Evolutionary conservation across 2,329 filamentous ascomycete species (phyloP), one percentile per base, ranked within the genome.

Genomic region (Fusarium pseudograminearum): DNA sequence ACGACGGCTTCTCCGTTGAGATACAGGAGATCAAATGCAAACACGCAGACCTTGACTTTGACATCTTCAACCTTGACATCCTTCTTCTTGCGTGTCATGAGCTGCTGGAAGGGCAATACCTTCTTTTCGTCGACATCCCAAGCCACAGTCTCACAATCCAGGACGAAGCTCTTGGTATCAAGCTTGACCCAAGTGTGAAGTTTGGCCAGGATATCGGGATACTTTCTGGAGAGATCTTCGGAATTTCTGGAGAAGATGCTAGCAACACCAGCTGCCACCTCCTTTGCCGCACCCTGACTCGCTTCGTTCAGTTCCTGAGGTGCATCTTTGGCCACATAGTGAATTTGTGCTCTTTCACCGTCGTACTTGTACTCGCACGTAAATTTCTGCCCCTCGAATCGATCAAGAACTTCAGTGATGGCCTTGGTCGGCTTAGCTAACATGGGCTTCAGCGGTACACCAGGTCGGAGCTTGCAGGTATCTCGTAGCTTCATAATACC

Each of bases 301-400:
- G 88, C 85, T 47, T 91, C 87, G 60, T 87, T 86, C 71, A 93
- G 91, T 57, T 93, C 86, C 62, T 91, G 83, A 3, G 89, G 83
- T 12, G 92, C 87, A 66, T 95, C 92, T 67, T 93, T 93, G 7
- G 94, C 91, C 33, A 98, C 93, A 73, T 97, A 99, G 78, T 99
- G 96, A 52, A 99, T 98, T 78, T 99, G 96, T n/a, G 96, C 96
- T 77, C 96, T 87, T 80, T 99, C 96, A 50, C 96, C 96, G 75
- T 99, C 96, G 76, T 99, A 99, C 80, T 99, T 99, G 85, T 97
- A 99, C 79, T 99, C 96, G 81, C 96, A 99, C 2, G 96, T 98
- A 76, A 99, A 99, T 28, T 91, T 92, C 77, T 97, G 96, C 69
- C 92, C 90, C 78, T 98, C 96, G 71, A 99, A 99, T 7, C 96